A percentile compares a stretch with the other conserved stretches of the same genome.
These are phyloP conservation scores for Lactarius sp. DNA, from an alignment of 768 basidiomycete species.

Conservation along the genomic window DNA sequence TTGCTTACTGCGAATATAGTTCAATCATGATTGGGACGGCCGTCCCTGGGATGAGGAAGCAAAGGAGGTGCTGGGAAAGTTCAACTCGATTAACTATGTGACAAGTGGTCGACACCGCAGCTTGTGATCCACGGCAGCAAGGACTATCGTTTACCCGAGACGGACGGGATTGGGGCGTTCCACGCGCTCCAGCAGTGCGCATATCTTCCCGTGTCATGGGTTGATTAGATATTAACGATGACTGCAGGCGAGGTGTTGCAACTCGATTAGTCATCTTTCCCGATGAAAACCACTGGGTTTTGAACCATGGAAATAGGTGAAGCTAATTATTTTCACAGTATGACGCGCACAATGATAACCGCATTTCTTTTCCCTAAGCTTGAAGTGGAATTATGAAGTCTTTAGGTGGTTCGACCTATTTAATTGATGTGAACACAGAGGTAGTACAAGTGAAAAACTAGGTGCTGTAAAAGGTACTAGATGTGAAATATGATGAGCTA, in stretches of 20 bases:
- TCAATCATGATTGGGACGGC: slow-evolving; percentile 85
- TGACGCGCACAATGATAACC: not conserved
- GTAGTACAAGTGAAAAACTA: slow-evolving; percentile 3
- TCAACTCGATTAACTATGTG: slow-evolving; percentile 78
- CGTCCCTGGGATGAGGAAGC: slow-evolving; percentile 67
- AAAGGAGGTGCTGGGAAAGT: slow-evolving; percentile 54
- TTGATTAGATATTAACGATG: not conserved
- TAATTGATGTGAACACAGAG: slow-evolving; percentile 22
- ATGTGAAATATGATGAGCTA: no score
- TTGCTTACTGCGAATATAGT: slow-evolving; percentile 38
- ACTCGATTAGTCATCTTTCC: slow-evolving; percentile 82
- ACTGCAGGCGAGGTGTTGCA: slow-evolving; percentile 56
- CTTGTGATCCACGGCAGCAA: slow-evolving; percentile 82
- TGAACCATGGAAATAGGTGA: slow-evolving; percentile 72
- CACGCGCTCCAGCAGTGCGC: slow-evolving; percentile 80
- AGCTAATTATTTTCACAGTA: slow-evolving; percentile 18
- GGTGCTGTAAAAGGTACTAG: no score
- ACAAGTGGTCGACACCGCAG: slow-evolving; percentile 83
- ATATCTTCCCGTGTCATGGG: not conserved
- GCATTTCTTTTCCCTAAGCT: slow-evolving; percentile 35
- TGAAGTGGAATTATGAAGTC: slow-evolving; percentile 96
- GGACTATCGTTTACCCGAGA: slow-evolving; percentile 83
- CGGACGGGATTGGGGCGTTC: slow-evolving; percentile 79
- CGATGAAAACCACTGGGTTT: slow-evolving; percentile 90
- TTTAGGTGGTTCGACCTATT: slow-evolving; percentile 84